A percentile compares a stretch with the other conserved stretches of the same genome.
Conservation (phyloP, 805 yeast genomes). For the Novakomyces olei region DNA sequence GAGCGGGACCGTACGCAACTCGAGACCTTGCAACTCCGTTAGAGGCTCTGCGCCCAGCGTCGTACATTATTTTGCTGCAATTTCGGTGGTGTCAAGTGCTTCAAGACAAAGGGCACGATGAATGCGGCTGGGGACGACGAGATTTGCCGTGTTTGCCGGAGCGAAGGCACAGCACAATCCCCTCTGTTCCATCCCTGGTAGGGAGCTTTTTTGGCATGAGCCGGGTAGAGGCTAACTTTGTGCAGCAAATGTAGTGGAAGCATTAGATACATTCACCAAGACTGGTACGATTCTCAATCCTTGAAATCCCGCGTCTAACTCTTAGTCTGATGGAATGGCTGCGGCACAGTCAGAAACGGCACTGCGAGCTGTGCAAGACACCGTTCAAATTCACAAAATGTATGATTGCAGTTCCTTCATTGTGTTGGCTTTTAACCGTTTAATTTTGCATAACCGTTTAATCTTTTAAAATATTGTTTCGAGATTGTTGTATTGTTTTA, state of each 20-base stretch:
- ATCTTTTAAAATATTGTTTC: no score
- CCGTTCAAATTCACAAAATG: slow-evolving; percentile 42
- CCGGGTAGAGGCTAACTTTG: neutral
- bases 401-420: no score
- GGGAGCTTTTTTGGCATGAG: neutral
- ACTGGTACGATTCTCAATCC: slow-evolving; percentile 25
- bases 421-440: no score
- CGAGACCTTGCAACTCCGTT: no score
- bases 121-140: slow-evolving; percentile 3
- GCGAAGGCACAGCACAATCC: slow-evolving; percentile 2
- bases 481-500: no score
- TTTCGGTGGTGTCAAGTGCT: no score
- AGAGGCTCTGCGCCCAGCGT: no score
- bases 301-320: neutral
- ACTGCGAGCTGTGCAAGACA: slow-evolving; percentile 76
- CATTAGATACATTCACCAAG: slow-evolving; percentile 81
- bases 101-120: no score
- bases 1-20: no score
- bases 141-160: slow-evolving; percentile 4
- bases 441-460: no score
- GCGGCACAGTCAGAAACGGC: slow-evolving; percentile 34
- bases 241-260: slow-evolving; percentile 70
- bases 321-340: slow-evolving; percentile 56
- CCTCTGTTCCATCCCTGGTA: slow-evolving; percentile 5
- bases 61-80: no score